phyloP scores from a whole-genome alignment of 495 filamentous ascomycete genomes.

The Penicillium macrosclerotiorum region DNA sequence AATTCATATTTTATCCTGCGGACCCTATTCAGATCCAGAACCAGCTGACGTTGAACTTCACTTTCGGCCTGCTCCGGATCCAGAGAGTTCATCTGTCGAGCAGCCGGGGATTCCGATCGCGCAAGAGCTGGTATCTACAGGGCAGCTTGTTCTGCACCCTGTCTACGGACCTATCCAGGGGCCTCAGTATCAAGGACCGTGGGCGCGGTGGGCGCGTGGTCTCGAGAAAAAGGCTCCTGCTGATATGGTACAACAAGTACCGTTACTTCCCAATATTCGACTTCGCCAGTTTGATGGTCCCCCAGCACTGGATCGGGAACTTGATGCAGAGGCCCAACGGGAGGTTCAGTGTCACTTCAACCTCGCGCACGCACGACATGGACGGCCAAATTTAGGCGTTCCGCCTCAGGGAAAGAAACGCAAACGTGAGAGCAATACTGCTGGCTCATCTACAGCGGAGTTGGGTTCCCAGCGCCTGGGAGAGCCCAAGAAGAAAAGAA shows the following conservation, averaged over 20 bases:
- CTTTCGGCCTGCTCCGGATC: conserved; percentile 21
- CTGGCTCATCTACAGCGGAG: no score
- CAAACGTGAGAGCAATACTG: no score
- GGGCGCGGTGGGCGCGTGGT: conserved; percentile 40
- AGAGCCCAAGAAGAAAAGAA: conserved; percentile 1
- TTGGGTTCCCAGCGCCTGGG: no score
- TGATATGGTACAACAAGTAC: conserved; percentile 14
- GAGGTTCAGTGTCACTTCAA: conserved; percentile 20
- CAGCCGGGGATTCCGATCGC: conserved; percentile 25
- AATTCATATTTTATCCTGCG: conserved; percentile 62
- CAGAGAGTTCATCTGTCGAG: conserved; percentile 7
- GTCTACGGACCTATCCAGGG: conserved; percentile 47
- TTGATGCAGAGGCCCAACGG: conserved; percentile 16
- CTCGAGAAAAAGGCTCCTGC: conserved; percentile 11
- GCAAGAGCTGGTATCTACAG: conserved; percentile 28
- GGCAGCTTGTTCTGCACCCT: conserved; percentile 39
- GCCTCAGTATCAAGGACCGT: conserved; percentile 43
- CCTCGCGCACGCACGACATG: conserved; percentile 30
- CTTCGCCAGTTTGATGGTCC: conserved; percentile 32
- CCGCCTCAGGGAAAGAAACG: conserved; percentile 3
- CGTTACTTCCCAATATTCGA: conserved; percentile 20
- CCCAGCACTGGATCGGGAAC: conserved; percentile 18
- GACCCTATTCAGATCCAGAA: conserved; percentile 24
- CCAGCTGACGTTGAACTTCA: conserved; percentile 19
- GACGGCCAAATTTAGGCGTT: background rate